Evolutionary conservation across 371 early-diverging fungal species (phyloP), one percentile per base, ranked within the genome.

Genomic region (Mycotypha africana): DNA sequence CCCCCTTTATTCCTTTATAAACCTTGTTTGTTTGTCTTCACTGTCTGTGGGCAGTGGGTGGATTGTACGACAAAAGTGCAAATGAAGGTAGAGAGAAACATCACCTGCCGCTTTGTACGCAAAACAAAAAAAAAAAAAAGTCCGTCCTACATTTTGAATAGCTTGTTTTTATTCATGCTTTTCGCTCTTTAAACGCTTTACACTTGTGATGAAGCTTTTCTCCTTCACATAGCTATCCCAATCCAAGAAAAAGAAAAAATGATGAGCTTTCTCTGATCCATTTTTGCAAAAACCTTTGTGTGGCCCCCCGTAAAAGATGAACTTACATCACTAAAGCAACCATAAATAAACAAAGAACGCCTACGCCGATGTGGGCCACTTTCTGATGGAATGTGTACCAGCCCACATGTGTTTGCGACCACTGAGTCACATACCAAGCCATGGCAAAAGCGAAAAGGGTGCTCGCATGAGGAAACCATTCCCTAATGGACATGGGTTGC

Each of bases 391-490:
- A 35, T 3, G 79, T 65, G 8, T 58, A 49, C 83, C 84, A 85
- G 15, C 86, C 86, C 38, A 87, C 53, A 11, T 42, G 41, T 10
- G 56, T 53, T 49, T 80, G 69, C 6, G 82, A 83, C 53, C 60
- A 61, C n/a, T 48, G 56, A 10, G 88, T 86, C 10, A 78, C 51
- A 4, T 56, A 47, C 81, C 81, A 87, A 9, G 79, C 60, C 1
- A 58, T 41, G 0, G 55, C 62, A 56, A 85, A 87, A 8, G 51
- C 56, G 36, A 61, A 47, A 9, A 70, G 10, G 3, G 77, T 68
- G 5, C 57, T 53, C 17, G 42, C 32, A 58, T 66, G 63, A 14
- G 75, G 74, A 36, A 82, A 57, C 67, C 74, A 63, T 42, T 70
- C 32, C 12, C 46, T 31, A 15, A 70, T 30, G 20, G 38, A 36